phyloP scores from a whole-genome alignment of 345 rosid genomes.

The Arabidopsis suecica region DNA sequence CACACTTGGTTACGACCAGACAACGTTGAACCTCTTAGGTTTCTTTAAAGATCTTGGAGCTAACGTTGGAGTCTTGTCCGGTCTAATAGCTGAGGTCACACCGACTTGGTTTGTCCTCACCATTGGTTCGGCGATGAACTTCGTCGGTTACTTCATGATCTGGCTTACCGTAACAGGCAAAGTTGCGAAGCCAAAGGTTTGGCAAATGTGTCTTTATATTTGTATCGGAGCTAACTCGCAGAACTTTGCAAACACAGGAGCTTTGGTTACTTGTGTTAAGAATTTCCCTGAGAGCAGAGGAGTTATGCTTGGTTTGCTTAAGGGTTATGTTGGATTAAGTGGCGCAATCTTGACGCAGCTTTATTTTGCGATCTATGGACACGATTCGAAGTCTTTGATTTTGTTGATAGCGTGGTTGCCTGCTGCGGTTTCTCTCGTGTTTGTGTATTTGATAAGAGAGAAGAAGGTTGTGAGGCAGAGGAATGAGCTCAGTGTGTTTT shows the following conservation, averaged over 20 bases:
- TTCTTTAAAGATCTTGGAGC: conserved; percentile 93
- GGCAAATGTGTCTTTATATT: conserved; percentile 88
- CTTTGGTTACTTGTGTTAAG: conserved; percentile 82
- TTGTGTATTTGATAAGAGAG: conserved; percentile 70
- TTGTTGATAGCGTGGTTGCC: conserved; percentile 87
- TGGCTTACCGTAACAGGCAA: conserved; percentile 73
- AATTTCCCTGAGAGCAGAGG: conserved; percentile 93
- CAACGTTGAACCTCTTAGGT: conserved; percentile 78
- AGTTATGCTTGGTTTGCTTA: conserved; percentile 73
- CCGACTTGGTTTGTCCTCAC: conserved; percentile 91
- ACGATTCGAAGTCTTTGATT: conserved; percentile 73
- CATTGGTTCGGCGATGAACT: conserved; percentile 81
- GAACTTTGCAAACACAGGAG: conserved; percentile 87
- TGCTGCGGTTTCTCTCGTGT: conserved; percentile 70
- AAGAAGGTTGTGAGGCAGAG: conserved; percentile 56
- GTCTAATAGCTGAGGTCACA: conserved; percentile 82
- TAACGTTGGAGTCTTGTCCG: conserved; percentile 76
- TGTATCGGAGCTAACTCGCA: conserved; percentile 87
- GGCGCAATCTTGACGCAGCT: conserved; percentile 87
- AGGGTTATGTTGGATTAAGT: conserved; percentile 84
- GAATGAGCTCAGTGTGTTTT: conserved; percentile 65
- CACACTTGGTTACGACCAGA: conserved; percentile 78
- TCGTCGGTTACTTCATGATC: conserved; percentile 82
- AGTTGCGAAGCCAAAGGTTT: conserved; percentile 68
- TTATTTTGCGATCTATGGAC: conserved; percentile 79